Base-by-base conservation (phyloP, 192 early-diverging fungal genomes). In the Rhizophlyctis rosea region DNA sequence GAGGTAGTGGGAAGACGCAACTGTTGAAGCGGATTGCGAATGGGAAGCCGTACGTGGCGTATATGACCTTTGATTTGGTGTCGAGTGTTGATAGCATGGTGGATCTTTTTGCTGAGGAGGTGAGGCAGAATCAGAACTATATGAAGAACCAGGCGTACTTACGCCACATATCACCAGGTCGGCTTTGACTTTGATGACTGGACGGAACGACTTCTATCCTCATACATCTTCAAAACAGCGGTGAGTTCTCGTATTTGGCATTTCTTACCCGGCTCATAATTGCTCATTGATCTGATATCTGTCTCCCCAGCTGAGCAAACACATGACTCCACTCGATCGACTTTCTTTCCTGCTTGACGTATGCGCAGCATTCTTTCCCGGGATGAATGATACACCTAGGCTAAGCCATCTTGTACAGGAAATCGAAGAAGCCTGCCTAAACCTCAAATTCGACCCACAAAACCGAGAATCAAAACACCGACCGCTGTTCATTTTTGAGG, bases 401-500 rank as follows among this genome's bases (percentile, higher is more conserved):
- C n/a, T n/a, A n/a, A n/a, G n/a, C n/a, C n/a, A n/a, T n/a, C 18
- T 44, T 44, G 7, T 18, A 44, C 39, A 44, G 39, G 39, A 44
- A 44, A 44, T 44, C 39, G 39, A 44, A 18, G 39, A 44, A 44
- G 39, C 39, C 39, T 44, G 39, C 39, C 39, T 13, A 44, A 44
- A 44, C 7, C 39, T 44, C 9, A 44, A 44, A 18, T 44, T 44
- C 18, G 39, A 44, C 39, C 39, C 39, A 18, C 9, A 44, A 44
- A 44, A 44, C 39, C 7, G 18, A 18, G 9, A 44, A 7, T 13
- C 39, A 44, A 44, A 44, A 18, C 39, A 44, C 39, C 7, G 39
- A 18, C 9, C 39, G 18, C 39, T 44, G 9, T 18, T 44, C 39
- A 44, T 44, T 44, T 44, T 44, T 44, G 39, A 44, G 7, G 39